Conservation (phyloP, 2,329 filamentous ascomycete species). For the Plenodomus biglobosus region DNA sequence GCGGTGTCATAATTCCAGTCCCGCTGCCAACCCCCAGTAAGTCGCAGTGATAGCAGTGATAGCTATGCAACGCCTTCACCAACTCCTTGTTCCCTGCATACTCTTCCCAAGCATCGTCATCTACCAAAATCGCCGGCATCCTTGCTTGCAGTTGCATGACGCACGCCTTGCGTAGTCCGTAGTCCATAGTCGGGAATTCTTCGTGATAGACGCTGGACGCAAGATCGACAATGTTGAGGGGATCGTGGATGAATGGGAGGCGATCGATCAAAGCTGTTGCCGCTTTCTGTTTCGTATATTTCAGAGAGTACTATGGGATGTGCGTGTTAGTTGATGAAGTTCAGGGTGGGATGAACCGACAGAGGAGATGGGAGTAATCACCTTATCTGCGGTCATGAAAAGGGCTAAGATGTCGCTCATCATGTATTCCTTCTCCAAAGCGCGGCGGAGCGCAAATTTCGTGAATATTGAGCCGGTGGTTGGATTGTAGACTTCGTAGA, state of each 20-base stretch:
- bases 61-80: conserved; percentile 11
- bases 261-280: conserved; percentile 23
- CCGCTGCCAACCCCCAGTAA: not conserved
- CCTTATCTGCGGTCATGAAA: conserved; percentile 29
- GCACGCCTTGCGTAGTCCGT: conserved; percentile 18
- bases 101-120: conserved; percentile 13
- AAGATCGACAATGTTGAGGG: conserved; percentile 16
- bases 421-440: conserved; percentile 15
- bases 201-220: conserved; percentile 12
- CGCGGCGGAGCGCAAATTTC: conserved; percentile 14
- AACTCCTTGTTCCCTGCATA: conserved; percentile 13
- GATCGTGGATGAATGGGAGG: conserved; percentile 17
- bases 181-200: conserved; percentile 12
- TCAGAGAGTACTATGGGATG: conserved; percentile 21
- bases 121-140: conserved; percentile 11
- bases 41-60: conserved; percentile 8
- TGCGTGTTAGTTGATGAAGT: not conserved
- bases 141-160: conserved; percentile 11
- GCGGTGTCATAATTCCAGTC: not conserved
- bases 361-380: not conserved
- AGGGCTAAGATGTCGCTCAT: conserved; percentile 15
- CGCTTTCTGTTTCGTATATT: conserved; percentile 15
- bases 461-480: conserved; percentile 24
- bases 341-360: not conserved
- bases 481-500: conserved; percentile 21